These are phyloP conservation scores for Pythium sp. DNA, from an alignment of 352 stramenopile species.

Conservation along the genomic window DNA sequence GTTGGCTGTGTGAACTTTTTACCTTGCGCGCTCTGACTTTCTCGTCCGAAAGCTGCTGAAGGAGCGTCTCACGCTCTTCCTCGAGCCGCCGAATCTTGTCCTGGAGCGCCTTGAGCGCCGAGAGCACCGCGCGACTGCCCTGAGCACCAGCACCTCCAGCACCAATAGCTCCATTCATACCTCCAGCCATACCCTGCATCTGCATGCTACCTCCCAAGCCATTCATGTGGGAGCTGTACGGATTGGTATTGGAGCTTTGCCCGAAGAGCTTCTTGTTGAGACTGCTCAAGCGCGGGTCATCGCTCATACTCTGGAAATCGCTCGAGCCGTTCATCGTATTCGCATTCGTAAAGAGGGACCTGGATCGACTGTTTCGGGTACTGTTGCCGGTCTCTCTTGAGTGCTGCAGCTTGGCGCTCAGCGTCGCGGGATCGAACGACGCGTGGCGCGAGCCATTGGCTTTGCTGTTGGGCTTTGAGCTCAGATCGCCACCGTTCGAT, in stretches of 20 bases:
- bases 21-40: constrained; percentile 57
- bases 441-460: constrained; percentile 9
- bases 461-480: neutral
- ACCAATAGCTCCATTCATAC: neutral
- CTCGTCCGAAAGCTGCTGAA: constrained; percentile 56
- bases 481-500: neutral
- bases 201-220: neutral
- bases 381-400: constrained; percentile 6
- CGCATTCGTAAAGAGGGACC: constrained; percentile 13
- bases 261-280: constrained; percentile 35
- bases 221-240: constrained; percentile 1
- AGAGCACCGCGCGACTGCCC: constrained; percentile 65
- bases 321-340: constrained; percentile 2
- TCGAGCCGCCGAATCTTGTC: constrained; percentile 76
- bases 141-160: constrained; percentile 22
- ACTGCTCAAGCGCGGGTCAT: constrained; percentile 16
- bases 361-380: constrained; percentile 12
- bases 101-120: constrained; percentile 72
- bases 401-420: constrained; percentile 13
- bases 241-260: neutral
- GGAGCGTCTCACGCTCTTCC: constrained; percentile 53
- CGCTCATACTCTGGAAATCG: neutral
- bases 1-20: neutral
- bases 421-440: constrained; percentile 23
- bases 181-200: constrained; percentile 6